phyloP scores from a whole-genome alignment of 176 grass and related monocot genomes.

The Avena insularis region DNA sequence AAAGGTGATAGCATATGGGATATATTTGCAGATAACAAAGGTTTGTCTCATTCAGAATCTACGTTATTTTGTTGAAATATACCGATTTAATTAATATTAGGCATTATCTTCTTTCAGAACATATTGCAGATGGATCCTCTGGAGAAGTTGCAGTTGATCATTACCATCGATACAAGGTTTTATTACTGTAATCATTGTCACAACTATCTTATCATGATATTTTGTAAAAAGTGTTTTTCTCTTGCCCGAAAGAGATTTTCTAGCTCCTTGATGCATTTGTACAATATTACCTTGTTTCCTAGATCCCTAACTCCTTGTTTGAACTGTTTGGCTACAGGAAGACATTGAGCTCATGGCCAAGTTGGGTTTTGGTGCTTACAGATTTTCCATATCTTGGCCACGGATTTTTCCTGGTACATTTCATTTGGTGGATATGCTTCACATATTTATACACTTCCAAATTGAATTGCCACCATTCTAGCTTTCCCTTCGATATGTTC shows the following conservation, averaged over 20 bases:
- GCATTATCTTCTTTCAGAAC: constrained; percentile 59
- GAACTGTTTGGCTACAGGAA: constrained; percentile 63
- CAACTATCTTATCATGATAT: background rate
- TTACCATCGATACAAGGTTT: constrained; percentile 94
- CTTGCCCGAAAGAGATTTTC: background rate
- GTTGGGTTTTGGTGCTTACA: constrained; percentile 86
- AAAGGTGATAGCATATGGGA: constrained; percentile 97
- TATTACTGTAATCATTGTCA: background rate
- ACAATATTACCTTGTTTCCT: background rate
- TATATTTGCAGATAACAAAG: constrained; percentile 84
- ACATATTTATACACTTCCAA: constrained; percentile 19
- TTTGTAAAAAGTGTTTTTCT: constrained; percentile 13
- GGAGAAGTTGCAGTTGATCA: constrained; percentile 91
- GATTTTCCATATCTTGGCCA: constrained; percentile 97
- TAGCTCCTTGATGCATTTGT: background rate
- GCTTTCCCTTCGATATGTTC: background rate
- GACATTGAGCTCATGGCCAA: constrained; percentile 94
- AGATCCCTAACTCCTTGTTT: constrained; percentile 44
- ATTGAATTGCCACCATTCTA: background rate
- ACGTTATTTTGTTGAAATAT: constrained; percentile 9
- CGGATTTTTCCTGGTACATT: constrained; percentile 95
- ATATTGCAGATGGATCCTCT: constrained; percentile 68
- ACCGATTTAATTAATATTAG: constrained; percentile 3
- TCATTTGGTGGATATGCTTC: constrained; percentile 30
- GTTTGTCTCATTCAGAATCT: constrained; percentile 41